Evolutionary conservation across 345 rosid species (phyloP).

Genomic region (Gossypium rotundifolium): DNA sequence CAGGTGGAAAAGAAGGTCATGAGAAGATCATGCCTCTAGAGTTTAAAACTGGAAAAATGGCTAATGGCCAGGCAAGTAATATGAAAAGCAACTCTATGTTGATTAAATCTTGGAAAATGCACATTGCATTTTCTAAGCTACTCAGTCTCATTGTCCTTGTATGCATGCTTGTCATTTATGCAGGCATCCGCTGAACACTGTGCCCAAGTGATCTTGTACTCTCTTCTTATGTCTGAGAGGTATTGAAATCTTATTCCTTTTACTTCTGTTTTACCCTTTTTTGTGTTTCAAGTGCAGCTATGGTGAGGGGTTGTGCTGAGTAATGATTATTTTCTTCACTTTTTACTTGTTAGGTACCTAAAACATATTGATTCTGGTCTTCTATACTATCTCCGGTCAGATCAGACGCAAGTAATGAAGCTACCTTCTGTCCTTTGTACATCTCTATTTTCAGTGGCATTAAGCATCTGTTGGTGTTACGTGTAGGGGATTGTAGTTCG

Average conservation of each 20-base stretch:
- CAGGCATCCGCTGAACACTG: constrained; percentile 87
- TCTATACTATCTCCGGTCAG: constrained; percentile 79
- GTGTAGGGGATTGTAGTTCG: constrained; percentile 71
- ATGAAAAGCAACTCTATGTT: constrained; percentile 2
- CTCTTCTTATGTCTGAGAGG: constrained; percentile 99
- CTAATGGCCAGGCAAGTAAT: constrained; percentile 69
- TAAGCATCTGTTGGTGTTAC: constrained; percentile 16
- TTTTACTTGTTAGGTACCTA: constrained; percentile 48
- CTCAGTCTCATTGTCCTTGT: constrained; percentile 13
- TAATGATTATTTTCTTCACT: constrained; percentile 6
- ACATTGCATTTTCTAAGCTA: constrained; percentile 3
- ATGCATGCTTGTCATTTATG: constrained; percentile 21
- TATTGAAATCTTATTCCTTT: constrained; percentile 18
- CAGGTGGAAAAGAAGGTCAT: constrained; percentile 32
- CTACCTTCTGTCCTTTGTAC: constrained; percentile 5
- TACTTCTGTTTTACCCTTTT: constrained; percentile 4
- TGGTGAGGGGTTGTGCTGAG: constrained; percentile 8
- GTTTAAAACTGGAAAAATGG: constrained; percentile 86
- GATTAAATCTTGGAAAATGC: constrained; percentile 11
- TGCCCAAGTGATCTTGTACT: constrained; percentile 95
- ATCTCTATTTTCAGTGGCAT: constrained; percentile 5
- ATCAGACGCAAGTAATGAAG: constrained; percentile 67
- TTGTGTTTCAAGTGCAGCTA: not conserved
- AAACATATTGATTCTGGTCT: constrained; percentile 78
- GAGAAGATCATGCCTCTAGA: constrained; percentile 84